These are phyloP conservation scores for Yamadazyma phyllophila DNA, from an alignment of 805 yeast genomes.

Conservation along the genomic window DNA sequence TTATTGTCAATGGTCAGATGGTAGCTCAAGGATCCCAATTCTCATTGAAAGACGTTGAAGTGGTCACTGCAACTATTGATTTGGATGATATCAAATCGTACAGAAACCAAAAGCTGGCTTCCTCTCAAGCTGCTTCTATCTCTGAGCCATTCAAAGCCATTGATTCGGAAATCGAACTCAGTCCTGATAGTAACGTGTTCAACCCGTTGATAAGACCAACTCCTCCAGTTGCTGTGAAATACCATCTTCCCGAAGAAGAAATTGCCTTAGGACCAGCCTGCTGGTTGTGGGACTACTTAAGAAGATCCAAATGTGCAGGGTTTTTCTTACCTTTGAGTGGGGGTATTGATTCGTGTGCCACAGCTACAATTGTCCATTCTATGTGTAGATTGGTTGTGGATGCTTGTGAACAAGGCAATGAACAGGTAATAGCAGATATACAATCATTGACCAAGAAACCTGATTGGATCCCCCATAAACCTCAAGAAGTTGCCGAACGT, in stretches of 20 bases:
- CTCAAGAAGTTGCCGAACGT: constrained; percentile 70
- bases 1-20: constrained; percentile 86
- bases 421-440: constrained; percentile 76
- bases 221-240: constrained; percentile 45
- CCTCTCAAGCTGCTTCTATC: constrained; percentile 60
- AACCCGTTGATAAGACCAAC: constrained; percentile 65
- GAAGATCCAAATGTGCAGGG: constrained; percentile 89
- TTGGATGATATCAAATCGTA: constrained; percentile 86
- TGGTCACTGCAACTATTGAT: constrained; percentile 91
- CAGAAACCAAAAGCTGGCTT: constrained; percentile 73
- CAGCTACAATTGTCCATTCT: constrained; percentile 89
- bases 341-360: constrained; percentile 97
- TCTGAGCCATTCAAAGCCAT: constrained; percentile 51
- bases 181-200: constrained; percentile 58
- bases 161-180: constrained; percentile 61
- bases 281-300: constrained; percentile 97
- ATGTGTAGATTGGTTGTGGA: constrained; percentile 86
- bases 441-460: constrained; percentile 57
- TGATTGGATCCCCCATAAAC: constrained; percentile 67
- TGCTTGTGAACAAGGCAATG: constrained; percentile 66
- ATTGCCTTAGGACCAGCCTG: constrained; percentile 98
- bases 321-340: constrained; percentile 93
- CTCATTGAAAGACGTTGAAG: constrained; percentile 88
- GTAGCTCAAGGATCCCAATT: constrained; percentile 95
- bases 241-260: constrained; percentile 90